Conservation (phyloP, 441 rosid genomes). For the Gossypium gossypioides region DNA sequence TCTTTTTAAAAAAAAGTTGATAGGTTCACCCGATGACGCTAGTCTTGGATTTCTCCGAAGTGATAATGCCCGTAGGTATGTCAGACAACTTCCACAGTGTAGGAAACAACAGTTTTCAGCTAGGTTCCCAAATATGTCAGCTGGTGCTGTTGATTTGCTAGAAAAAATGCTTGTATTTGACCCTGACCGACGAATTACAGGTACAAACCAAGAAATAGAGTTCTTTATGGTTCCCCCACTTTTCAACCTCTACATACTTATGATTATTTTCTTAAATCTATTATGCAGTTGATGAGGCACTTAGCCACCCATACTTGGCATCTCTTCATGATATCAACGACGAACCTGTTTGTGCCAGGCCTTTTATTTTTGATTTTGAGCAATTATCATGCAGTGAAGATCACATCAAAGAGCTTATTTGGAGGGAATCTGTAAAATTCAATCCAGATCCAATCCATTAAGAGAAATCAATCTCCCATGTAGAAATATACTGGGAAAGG, state of each 20-base stretch:
- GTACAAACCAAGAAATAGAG: conserved; percentile 18
- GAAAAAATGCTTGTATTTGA: conserved; percentile 74
- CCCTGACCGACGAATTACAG: conserved; percentile 60
- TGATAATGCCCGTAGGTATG: conserved; percentile 57
- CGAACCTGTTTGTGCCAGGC: conserved; percentile 49
- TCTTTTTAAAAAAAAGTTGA: conserved; percentile 29
- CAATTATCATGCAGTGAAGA: conserved; percentile 53
- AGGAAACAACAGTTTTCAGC: conserved; percentile 45
- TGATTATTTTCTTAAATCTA: neutral
- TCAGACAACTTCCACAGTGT: conserved; percentile 51
- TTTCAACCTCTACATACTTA: neutral
- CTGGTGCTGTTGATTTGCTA: conserved; percentile 47
- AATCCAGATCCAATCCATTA: conserved; percentile 43
- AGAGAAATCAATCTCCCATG: neutral
- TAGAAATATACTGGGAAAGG: conserved; percentile 8
- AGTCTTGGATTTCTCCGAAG: conserved; percentile 66
- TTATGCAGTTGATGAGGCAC: conserved; percentile 52
- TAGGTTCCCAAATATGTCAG: conserved; percentile 43
- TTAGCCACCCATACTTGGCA: conserved; percentile 52
- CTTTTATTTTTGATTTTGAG: conserved; percentile 56
- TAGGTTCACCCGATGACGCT: conserved; percentile 65
- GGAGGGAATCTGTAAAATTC: conserved; percentile 54
- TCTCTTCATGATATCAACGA: conserved; percentile 56
- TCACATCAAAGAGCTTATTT: conserved; percentile 59
- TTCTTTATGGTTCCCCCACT: neutral